Base-by-base conservation (phyloP, 2,329 filamentous ascomycete genomes). In the Malbranchea cinnamomea region DNA sequence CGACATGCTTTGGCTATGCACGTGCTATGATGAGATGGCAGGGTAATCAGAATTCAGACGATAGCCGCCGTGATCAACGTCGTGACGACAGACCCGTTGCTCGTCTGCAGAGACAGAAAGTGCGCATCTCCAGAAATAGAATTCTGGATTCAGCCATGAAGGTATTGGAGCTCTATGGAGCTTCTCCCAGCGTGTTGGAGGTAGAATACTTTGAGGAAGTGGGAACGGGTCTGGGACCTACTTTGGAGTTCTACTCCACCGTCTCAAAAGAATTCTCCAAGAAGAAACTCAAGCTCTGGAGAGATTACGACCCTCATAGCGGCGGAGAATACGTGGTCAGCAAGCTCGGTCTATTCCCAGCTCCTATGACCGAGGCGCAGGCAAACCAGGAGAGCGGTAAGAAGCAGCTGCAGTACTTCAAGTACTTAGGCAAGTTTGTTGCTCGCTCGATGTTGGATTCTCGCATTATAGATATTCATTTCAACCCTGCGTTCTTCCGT, bases 121-220 rank as follows among this genome's bases (percentile, higher is more conserved):
- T 98, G n/a, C 78, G 89, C 25, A 95, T 98, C 37, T 93, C 87
- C 4, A 74, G 89, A 24, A 74, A 73, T n/a, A 84, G 91, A 45
- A 94, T 98, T 26, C 65, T 98, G 5, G 89, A 98, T 51, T 95
- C 89, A 9, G 89, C 89, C 0, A 66, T 95, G 52, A 98, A 98
- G 56, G 89, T 98, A 17, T 95, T 98, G 87, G 87, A 98, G 44
- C 69, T 95, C 2, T 98, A 98, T 46, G 89, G 89, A 1, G 82
- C 82, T n/a, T 92, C 87, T 1, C 82, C 92, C 35, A 95, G 87
- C 50, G 81, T 95, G 16, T 61, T 98, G 1, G 89, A 98, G 49
- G 87, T 98, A 2, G 91, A 98, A 48, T 98, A 98, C 48, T 98
- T 98, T 43, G 89, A 95, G 46, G 89, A 98, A 57, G 89, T 98